Conservation (phyloP, 2,329 filamentous ascomycete genomes). For the Grosmannia huntii region DNA sequence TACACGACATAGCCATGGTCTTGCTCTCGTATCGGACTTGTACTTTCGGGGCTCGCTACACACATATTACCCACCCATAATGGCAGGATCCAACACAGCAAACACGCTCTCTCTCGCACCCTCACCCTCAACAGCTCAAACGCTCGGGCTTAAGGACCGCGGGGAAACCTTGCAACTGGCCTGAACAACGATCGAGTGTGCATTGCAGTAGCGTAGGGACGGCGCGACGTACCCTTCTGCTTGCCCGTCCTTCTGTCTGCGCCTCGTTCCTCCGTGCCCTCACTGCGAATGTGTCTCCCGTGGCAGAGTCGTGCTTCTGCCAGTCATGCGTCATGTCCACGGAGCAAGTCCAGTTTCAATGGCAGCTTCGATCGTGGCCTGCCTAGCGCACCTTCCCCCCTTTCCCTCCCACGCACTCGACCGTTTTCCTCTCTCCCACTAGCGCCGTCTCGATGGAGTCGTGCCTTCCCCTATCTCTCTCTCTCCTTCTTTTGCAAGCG, state of each 20-base stretch:
- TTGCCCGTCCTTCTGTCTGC: neutral
- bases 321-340: neutral
- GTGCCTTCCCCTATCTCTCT: neutral
- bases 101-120: no score
- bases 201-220: neutral
- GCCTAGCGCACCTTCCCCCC: neutral
- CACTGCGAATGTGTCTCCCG: neutral
- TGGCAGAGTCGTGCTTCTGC: neutral
- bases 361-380: neutral
- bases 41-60: no score
- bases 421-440: neutral
- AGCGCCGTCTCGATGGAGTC: neutral
- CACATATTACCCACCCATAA: no score
- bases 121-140: neutral
- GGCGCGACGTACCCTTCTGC: neutral
- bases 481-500: neutral
- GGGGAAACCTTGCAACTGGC: slow-evolving; percentile 1
- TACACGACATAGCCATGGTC: no score
- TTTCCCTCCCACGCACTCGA: neutral
- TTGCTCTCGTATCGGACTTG: no score
- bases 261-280: neutral
- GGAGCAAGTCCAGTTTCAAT: neutral
- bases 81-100: no score
- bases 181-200: neutral
- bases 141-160: neutral